Evolutionary conservation across 2,329 filamentous ascomycete species (phyloP), one percentile per base, ranked within the genome.

Genomic region (Calonectria naviculata): DNA sequence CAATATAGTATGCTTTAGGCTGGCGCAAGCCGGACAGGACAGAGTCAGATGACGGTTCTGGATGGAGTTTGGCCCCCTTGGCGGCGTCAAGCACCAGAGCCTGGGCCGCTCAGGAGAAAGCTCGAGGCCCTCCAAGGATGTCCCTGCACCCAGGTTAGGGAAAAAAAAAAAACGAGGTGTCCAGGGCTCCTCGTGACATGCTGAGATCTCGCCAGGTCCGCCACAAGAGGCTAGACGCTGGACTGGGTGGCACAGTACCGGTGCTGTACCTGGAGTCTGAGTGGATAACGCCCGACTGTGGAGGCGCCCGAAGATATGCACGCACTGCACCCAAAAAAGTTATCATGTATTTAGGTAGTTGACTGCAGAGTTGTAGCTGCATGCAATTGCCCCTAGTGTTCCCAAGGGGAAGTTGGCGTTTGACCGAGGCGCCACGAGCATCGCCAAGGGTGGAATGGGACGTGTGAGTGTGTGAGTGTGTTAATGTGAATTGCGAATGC

Each of bases 81-180:
- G 60, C 66, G 68, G 71, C 72, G 68, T 72, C 49, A 69, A 71
- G 52, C 66, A 66, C 58, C 60, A 64, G 46, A 62, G 41, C 58
- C 44, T 29, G 31, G 26, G 19, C 13, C 36, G 61, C 13, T 31
- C 52, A 26, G 56, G 29, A 56, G 34, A 66, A 49, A 65, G 49
- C 67, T 69, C 60, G 49, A 64, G 49, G 67, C 47, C 24, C 24
- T 12, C 52, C 52, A 58, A 58, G 52, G 52, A 58, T 58, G 31
- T 58, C 52, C 52, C 52, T 31, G 52, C 31, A 29, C 26, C 26
- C 31, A 61, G 65, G 29, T 6, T 26, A 21, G 13, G 36, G 17
- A 54, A 36, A 34, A 56, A 58, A 34, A 34, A 56, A 52, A 47
- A 24, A 29, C 31, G 36, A 65, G 56, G 28, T 41, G 34, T 15